phyloP scores from a whole-genome alignment of 441 rosid genomes.

The Metrosideros polymorpha region DNA sequence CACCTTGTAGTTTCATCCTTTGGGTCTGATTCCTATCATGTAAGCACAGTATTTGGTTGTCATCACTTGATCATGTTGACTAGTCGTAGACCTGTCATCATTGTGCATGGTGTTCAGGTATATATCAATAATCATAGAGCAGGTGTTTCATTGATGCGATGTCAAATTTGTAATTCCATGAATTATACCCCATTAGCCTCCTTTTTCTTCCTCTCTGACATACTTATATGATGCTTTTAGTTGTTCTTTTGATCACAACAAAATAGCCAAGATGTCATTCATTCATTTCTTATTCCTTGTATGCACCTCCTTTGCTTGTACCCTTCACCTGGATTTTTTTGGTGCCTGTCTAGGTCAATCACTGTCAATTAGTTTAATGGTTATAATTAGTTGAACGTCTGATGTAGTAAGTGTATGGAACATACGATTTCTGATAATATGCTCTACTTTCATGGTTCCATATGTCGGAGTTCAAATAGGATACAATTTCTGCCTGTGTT shows the following conservation, averaged over 20 bases:
- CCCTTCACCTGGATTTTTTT: neutral
- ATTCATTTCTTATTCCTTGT: neutral
- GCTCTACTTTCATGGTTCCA: neutral
- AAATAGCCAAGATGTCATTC: neutral
- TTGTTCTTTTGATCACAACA: neutral
- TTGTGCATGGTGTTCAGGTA: neutral
- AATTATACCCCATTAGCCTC: neutral
- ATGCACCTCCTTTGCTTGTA: neutral
- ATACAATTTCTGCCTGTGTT: neutral
- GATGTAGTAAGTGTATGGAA: neutral
- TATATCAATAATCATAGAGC: neutral
- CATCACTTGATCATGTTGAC: neutral
- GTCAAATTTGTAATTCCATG: neutral
- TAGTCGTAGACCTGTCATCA: neutral
- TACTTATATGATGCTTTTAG: neutral
- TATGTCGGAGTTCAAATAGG: neutral
- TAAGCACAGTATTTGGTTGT: neutral
- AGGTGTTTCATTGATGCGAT: neutral
- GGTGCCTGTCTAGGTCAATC: neutral
- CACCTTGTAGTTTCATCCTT: neutral
- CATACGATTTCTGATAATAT: neutral
- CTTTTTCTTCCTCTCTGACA: neutral
- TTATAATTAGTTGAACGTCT: neutral
- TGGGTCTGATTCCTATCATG: neutral
- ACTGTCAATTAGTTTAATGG: neutral